A percentile compares a stretch with the other conserved stretches of the same genome.
Conservation (phyloP, 257 asterid genomes). For the Scutellaria baicalensis region DNA sequence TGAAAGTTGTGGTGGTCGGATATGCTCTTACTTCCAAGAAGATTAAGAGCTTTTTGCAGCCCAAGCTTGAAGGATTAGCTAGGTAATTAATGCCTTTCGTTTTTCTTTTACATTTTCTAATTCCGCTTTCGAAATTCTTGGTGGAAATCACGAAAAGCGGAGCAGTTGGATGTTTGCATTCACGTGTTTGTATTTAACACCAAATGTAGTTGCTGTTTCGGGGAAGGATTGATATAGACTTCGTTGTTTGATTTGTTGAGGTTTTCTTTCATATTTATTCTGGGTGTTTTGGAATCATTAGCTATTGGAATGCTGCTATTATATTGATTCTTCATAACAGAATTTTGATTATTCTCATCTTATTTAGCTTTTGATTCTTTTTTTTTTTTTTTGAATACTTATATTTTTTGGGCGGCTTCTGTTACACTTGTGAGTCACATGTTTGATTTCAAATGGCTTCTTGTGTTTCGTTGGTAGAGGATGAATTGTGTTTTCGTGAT, state of each 20-base stretch:
- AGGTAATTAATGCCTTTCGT: constrained; percentile 33
- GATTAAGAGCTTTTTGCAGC: constrained; percentile 84
- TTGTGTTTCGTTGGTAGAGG: constrained; percentile 1
- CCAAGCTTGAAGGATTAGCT: constrained; percentile 74
- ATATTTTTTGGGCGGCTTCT: neutral
- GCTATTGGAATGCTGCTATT: neutral
- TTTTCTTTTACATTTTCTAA: neutral
- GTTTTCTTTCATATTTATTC: neutral
- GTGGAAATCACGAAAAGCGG: neutral
- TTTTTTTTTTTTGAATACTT: neutral
- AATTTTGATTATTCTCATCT: neutral
- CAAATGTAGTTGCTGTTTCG: neutral
- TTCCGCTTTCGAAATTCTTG: neutral
- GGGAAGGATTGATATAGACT: neutral
- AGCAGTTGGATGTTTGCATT: neutral
- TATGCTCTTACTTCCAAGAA: constrained; percentile 94
- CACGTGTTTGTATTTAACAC: neutral
- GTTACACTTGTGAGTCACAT: neutral
- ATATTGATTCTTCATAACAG: neutral
- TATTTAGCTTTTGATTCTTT: neutral
- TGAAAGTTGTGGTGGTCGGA: constrained; percentile 67
- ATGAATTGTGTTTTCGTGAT: neutral
- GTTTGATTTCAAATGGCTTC: neutral
- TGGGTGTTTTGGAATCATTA: neutral
- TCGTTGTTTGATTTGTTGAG: neutral